phyloP scores from a whole-genome alignment of 345 rosid genomes.

The Lenwebbia sp. region DNA sequence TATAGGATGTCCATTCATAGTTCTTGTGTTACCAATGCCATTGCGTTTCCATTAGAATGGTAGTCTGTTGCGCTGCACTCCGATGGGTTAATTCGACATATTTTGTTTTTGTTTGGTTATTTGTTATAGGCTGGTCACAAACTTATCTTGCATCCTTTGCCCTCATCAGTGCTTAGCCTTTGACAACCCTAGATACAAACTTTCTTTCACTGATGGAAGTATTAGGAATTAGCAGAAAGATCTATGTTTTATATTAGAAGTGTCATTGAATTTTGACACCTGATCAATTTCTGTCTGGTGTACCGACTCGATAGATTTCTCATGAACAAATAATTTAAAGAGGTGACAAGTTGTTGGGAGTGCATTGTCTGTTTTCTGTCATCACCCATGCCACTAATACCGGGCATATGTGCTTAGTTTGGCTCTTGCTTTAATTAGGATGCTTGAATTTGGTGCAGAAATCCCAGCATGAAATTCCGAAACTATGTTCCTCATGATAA shows the following conservation, averaged over 20 bases:
- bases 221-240: background rate
- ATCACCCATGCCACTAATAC: background rate
- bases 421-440: background rate
- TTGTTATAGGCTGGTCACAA: background rate
- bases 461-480: conserved; percentile 69
- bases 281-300: background rate
- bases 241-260: background rate
- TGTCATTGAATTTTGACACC: background rate
- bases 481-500: conserved; percentile 93
- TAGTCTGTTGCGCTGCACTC: background rate
- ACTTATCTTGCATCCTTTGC: background rate
- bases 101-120: background rate
- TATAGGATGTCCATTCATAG: background rate
- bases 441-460: conserved; percentile 25
- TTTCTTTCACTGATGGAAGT: background rate
- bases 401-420: background rate
- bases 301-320: background rate
- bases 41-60: background rate
- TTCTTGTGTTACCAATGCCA: background rate
- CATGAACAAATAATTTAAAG: background rate
- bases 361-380: background rate
- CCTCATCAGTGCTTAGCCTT: background rate
- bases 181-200: background rate
- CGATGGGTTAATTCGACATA: background rate
- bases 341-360: background rate